Base-by-base conservation (phyloP, 352 stramenopile species). In the Globisporangium polare region DNA sequence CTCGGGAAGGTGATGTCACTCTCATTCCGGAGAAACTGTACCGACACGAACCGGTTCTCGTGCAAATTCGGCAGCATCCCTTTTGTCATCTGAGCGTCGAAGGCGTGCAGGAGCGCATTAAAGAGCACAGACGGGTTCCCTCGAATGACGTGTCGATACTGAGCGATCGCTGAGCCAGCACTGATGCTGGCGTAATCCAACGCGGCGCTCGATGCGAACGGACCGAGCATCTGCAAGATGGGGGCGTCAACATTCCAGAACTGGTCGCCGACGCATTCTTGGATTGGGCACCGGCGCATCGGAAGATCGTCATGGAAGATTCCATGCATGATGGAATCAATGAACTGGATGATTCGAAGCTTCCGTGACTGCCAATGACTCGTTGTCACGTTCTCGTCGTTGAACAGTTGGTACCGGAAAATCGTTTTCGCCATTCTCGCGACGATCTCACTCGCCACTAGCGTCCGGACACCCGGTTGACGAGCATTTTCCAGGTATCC, bases 171-270 rank as follows among this genome's bases (percentile, higher is more conserved):
- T 27, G 35, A 41, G 13, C 45, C 45, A 24, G 33, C 35, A 5
- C 18, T 31, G 15, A 57, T 27, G 3, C 53, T 47, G 17, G 58
- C 33, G 5, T 75, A 56, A 17, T 80, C 68, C 24, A 92, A 65
- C 1, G 78, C 69, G 46, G 85, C 79, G 42, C 77, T 86, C 5
- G 81, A 79, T 10, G 81, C 66, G 65, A 83, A 88, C 0, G 73
- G 74, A 22, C 86, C 86, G 2, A 94, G 68, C 3, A 76, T 65
- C 50, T 87, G 74, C 74, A 78, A 75, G 18, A 92, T 77, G 0
- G 75, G 80, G 1, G 77, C 81, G 45, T 93, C 78, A 0, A 91
- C 73, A 17, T 78, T 64, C 86, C 86, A 94, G 39, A 94, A 94
- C 54, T 93, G 83, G 24, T 82, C 73, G 8, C 73, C 77, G 31